Base-by-base conservation (phyloP, 2,329 filamentous ascomycete genomes). In the Ceratocystis lukuohia region DNA sequence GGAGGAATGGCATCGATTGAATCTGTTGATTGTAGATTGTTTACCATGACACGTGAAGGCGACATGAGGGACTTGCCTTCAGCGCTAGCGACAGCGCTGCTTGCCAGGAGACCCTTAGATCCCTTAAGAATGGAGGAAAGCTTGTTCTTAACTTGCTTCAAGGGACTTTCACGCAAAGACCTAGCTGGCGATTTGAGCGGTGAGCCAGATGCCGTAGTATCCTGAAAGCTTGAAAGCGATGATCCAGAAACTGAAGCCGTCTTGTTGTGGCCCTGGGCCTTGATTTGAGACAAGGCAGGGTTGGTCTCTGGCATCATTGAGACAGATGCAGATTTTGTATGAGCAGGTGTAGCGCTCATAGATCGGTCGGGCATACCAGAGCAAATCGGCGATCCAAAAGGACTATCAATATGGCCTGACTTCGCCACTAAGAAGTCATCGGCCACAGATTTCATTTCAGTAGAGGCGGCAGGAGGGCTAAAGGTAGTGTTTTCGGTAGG, bases 141-240 rank as follows among this genome's bases (percentile, higher is more conserved):
- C 74, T 91, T 95, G 72, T 89, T 90, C 77, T 96, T 97, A 33
- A 94, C 92, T 64, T 94, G 91, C 75, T 92, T 96, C 68, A 96
- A 76, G 4, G 91, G 91, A 67, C 88, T 93, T 70, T 95, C 91
- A 6, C 81, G 79, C 71, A 83, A 79, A 62, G 74, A 77, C 65
- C 83, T 77, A 4, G 81, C 79, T 0, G 83, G 82, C 0, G 84
- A 85, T 70, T 84, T 85, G 2, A 77, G 74, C 69, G 81, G 77
- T 74, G 82, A 77, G 15, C 73, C 73, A 5, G 73, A 12, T 44
- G 33, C 25, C 2, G 41, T 22, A 17, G 45, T 69, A 68, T 81
- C 79, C 0, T 74, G 69, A 6, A 79, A 86, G 12, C 84, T 79
- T 7, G 76, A 76, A 30, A 81, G 74, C 20, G 78, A 73, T 5